Conservation (phyloP, 1,139 yeast genomes). For the Taiozyma sp. region DNA sequence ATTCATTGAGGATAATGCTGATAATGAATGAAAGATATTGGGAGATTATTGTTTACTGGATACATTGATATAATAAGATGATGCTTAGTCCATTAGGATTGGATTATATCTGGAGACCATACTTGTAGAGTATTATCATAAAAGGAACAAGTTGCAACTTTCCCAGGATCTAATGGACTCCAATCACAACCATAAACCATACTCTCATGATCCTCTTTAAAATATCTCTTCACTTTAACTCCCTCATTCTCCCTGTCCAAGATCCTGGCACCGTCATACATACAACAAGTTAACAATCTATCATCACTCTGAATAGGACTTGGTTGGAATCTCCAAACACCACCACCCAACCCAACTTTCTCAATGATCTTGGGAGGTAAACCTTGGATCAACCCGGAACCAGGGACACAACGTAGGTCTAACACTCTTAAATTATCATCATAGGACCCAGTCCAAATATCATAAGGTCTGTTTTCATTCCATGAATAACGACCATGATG, state of each 20-base stretch:
- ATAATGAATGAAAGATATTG: slow-evolving; percentile 11
- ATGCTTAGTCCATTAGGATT: too few relatives aligned
- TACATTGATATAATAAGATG: too few relatives aligned
- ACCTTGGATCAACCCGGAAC: slow-evolving; percentile 38
- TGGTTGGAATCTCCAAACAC: slow-evolving; percentile 90
- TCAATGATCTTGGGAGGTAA: slow-evolving; percentile 42
- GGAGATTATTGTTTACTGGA: too few relatives aligned
- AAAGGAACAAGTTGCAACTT: slow-evolving; percentile 79
- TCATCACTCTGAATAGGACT: slow-evolving; percentile 37
- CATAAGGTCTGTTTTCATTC: slow-evolving; percentile 39
- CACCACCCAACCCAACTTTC: slow-evolving; percentile 70
- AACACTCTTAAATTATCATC: slow-evolving; percentile 73
- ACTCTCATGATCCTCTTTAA: slow-evolving; percentile 75
- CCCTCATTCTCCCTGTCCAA: slow-evolving; percentile 8
- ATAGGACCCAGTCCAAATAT: slow-evolving; percentile 86
- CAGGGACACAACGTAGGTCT: slow-evolving; percentile 60
- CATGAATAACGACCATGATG: slow-evolving; percentile 28
- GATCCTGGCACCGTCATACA: slow-evolving; percentile 92
- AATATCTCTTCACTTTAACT: slow-evolving; percentile 31
- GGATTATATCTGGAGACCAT: slow-evolving; percentile 43
- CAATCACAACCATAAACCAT: slow-evolving; percentile 97
- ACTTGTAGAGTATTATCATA: slow-evolving; percentile 78
- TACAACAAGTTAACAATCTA: slow-evolving; percentile 73
- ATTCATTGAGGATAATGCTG: slow-evolving; percentile 50
- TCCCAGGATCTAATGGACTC: slow-evolving; percentile 40